Base-by-base conservation (phyloP, 1,139 yeast genomes). In the Sugiyamaella grinbergsii region DNA sequence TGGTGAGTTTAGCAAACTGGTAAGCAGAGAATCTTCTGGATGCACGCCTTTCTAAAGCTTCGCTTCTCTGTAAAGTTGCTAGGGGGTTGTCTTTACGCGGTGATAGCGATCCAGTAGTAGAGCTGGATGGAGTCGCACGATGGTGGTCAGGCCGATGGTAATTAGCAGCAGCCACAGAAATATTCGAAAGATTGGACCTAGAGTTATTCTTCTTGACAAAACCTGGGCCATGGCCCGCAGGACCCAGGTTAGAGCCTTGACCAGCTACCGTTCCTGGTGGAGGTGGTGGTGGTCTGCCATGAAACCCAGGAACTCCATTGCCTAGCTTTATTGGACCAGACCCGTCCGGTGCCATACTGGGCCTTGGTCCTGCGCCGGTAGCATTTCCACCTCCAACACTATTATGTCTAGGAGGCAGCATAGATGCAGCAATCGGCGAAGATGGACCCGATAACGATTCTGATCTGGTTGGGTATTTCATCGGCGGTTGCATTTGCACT, bases 1-100 rank as follows among this genome's bases (percentile, higher is more conserved):
- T 82, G 0, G 90, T 76, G 20, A 87, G 75, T 61, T 85, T 87
- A 1, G 95, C 91, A 69, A 85, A 86, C 63, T 93, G 98, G 58
- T 90, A 93, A 0, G 97, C 96, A 22, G 96, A 88, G 64, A 85
- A 93, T 54, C 98, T 73, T 59, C 89, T 80, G 0, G 97, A 90
- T 0, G 98, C 98, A 54, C 97, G 78, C 58, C 98, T 77, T 69
- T 86, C 95, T 41, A 93, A 71, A 1, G 86, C 85, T 52, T 85
- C 87, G 1, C 91, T 88, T 43, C 83, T 81, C 61, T 90, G 96
- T 18, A 91, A 73, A 58, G 87, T 89, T 0, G 82, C 75, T 23
- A 90, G 71, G 0, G 96, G 90, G 58, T 82, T 85, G 29, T 57
- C 47, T 20, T 53, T 44, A 6, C 49, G 34, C 8, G 49, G 48